Evolutionary conservation across 73 alveolate genomes (phyloP).

Genomic region (Symbiodinium natans): DNA sequence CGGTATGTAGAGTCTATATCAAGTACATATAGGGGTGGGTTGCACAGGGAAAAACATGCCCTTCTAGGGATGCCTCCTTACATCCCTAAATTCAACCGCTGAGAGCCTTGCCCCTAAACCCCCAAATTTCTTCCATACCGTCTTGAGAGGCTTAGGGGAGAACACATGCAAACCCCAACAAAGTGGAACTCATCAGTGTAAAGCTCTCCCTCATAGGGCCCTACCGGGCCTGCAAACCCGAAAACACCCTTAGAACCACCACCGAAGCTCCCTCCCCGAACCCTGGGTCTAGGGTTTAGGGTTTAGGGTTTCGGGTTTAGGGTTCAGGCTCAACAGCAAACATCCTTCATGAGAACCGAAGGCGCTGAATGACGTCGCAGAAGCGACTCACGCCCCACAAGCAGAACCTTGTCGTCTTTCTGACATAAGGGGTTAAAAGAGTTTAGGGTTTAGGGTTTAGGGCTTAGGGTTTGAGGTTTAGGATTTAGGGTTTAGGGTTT

Average conservation of each 20-base stretch:
- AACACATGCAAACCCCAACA: too few species aligned
- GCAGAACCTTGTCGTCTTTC: background rate
- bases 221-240: too few species aligned
- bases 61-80: too few species aligned
- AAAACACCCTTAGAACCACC: too few species aligned
- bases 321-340: background rate
- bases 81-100: too few species aligned
- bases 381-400: slow-evolving; percentile 89
- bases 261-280: too few species aligned
- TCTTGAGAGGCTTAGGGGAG: too few species aligned
- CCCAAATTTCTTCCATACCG: too few species aligned
- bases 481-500: background rate
- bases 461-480: background rate
- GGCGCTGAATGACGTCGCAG: slow-evolving; percentile 51
- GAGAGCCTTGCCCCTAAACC: too few species aligned
- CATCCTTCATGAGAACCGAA: background rate
- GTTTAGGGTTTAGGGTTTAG: background rate
- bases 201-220: too few species aligned
- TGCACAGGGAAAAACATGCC: too few species aligned
- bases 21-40: background rate
- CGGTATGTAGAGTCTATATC: background rate
- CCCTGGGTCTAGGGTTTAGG: background rate
- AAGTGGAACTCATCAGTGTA: too few species aligned
- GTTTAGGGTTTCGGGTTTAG: background rate
- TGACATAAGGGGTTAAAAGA: background rate